phyloP scores from a whole-genome alignment of 2,329 filamentous ascomycete genomes.

The Sporothrix humicola region DNA sequence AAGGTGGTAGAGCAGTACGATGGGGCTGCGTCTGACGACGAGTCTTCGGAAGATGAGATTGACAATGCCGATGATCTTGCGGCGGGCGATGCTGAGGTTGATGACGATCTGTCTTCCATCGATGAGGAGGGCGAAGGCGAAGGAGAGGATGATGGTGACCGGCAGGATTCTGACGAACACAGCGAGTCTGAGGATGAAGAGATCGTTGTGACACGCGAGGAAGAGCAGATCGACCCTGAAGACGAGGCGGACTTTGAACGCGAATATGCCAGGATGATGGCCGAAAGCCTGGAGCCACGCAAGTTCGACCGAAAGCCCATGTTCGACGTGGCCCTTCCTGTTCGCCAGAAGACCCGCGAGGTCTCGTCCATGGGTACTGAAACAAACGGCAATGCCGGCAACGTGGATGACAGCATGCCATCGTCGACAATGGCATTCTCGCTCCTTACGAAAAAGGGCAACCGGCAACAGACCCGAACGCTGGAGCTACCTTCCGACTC shows the following conservation, averaged over 20 bases:
- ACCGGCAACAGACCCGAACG: conserved; percentile 93
- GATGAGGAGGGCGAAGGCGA: conserved; percentile 55
- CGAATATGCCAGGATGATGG: conserved; percentile 98
- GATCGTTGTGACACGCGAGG: conserved; percentile 88
- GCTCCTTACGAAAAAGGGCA: conserved; percentile 92
- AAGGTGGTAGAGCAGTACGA: conserved; percentile 63
- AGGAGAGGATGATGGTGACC: conserved; percentile 59
- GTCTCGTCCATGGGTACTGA: conserved; percentile 37
- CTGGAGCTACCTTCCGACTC: conserved; percentile 91
- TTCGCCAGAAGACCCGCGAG: conserved; percentile 74
- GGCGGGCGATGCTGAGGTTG: conserved; percentile 66
- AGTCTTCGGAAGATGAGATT: conserved; percentile 79
- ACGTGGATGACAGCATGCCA: conserved; percentile 16
- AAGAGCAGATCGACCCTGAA: conserved; percentile 89
- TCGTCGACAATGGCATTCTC: conserved; percentile 93
- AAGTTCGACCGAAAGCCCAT: conserved; percentile 94
- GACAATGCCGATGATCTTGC: conserved; percentile 69
- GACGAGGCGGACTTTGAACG: conserved; percentile 97
- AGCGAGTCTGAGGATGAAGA: conserved; percentile 81
- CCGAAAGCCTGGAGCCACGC: conserved; percentile 91
- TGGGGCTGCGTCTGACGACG: conserved; percentile 55
- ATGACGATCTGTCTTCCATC: conserved; percentile 62
- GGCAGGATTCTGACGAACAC: conserved; percentile 57
- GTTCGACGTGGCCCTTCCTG: conserved; percentile 96
- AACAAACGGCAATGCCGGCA: background rate